Base-by-base conservation (phyloP, 1,284 basidiomycete genomes). In the Trichosporon sp. region DNA sequence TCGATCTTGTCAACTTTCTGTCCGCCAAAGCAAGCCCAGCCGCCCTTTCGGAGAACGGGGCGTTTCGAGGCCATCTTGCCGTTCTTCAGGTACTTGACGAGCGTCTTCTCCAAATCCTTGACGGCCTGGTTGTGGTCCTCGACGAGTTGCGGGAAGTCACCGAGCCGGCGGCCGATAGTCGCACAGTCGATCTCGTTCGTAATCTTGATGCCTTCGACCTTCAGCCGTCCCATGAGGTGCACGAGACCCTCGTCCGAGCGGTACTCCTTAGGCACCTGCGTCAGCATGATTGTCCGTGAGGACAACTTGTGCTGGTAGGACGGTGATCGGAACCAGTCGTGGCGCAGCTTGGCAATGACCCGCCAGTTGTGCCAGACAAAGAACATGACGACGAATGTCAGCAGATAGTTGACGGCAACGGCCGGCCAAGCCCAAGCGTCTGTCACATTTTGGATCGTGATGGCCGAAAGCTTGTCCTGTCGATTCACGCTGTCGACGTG, bases 91-190 rank as follows among this genome's bases (percentile, higher is more conserved):
- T 95, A 95, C 69, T 86, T 87, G 56, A 95, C 92, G 14, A 96
- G 84, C 31, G 90, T 84, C 49, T 85, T 81, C 75, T 97, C 94
- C 44, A 96, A 86, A 66, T 92, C 87, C 56, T 87, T 83, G 14
- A 97, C 92, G 13, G 90, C 88, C 58, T 89, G 81, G 79, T 95
- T 94, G 81, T 96, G 92, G 69, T 87, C 88, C 58, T 93, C 74
- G 21, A 81, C 77, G 65, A 81, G 69, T 10, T 75, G 69, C 3
- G 80, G 80, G 62, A 81, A 81, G 64, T 81, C 74, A 31, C 76
- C 77, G 21, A 81, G 65, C 13, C 75, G 67, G 36, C 78, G 68
- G 11, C 78, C 77, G 23, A 78, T 75, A 10, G 73, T 71, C 2
- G 78, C 74, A 59, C 73, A 75, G 34, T 68, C 65, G 23, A 80